phyloP scores from a whole-genome alignment of 1,284 basidiomycete genomes.

The Peniophora sp. region DNA sequence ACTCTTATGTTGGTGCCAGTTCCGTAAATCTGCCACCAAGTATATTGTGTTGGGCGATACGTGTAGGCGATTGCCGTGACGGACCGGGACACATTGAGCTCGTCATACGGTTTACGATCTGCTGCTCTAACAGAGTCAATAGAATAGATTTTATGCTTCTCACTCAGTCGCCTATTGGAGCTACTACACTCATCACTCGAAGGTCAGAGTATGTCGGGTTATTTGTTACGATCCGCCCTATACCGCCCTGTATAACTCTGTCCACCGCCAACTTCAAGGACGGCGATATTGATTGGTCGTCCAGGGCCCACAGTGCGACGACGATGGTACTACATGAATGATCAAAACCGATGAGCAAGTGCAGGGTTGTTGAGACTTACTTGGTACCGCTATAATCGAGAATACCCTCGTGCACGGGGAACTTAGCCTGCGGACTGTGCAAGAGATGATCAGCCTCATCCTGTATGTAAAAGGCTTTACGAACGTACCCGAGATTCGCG shows the following conservation, averaged over 20 bases:
- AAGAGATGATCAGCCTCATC: not conserved
- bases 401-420: slow-evolving; percentile 74
- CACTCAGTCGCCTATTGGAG: too few relatives aligned
- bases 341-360: slow-evolving; percentile 3
- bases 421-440: slow-evolving; percentile 58
- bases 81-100: too few relatives aligned
- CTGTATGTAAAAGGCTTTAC: not conserved
- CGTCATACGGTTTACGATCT: too few relatives aligned
- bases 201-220: too few relatives aligned
- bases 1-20: too few relatives aligned
- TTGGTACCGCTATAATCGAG: slow-evolving; percentile 63
- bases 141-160: too few relatives aligned
- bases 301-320: slow-evolving; percentile 64
- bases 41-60: too few relatives aligned
- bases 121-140: too few relatives aligned
- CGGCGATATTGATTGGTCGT: slow-evolving; percentile 46
- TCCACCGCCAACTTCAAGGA: slow-evolving; percentile 61
- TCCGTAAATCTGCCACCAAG: too few relatives aligned
- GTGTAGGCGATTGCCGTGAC: too few relatives aligned
- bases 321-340: slow-evolving; percentile 51
- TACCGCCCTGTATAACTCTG: not conserved
- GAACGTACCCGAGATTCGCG: slow-evolving; percentile 55
- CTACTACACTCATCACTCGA: too few relatives aligned
- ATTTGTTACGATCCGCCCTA: too few relatives aligned
- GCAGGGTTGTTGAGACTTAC: slow-evolving; percentile 30